A percentile compares a stretch with the other conserved stretches of the same genome.
Conservation (phyloP, 1,139 yeast species). For the Yarrowia galli region DNA sequence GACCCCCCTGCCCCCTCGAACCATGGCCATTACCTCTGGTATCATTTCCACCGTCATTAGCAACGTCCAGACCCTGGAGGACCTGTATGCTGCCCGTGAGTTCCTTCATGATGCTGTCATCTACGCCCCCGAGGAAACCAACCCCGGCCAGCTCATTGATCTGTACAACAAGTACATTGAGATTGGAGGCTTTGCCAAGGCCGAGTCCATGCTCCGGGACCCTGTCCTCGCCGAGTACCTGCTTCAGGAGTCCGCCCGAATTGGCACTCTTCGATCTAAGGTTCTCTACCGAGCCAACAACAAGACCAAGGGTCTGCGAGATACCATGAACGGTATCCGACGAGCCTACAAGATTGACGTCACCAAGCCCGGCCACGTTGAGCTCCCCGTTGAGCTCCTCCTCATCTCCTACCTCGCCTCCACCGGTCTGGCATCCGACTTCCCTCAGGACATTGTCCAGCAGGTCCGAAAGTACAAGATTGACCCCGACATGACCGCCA, state of each 20-base stretch:
- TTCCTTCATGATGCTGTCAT: constrained; percentile 41
- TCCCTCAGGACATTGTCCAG: not conserved
- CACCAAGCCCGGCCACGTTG: constrained; percentile 26
- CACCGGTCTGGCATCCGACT: constrained; percentile 15
- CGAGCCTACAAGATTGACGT: constrained; percentile 9
- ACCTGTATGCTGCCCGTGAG: constrained; percentile 39
- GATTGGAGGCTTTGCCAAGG: constrained; percentile 11
- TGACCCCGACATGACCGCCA: constrained; percentile 29
- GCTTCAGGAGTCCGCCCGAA: constrained; percentile 23
- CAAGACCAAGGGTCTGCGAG: constrained; percentile 18
- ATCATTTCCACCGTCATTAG: constrained; percentile 21
- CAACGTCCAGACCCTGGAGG: constrained; percentile 40
- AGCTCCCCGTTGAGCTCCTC: constrained; percentile 36
- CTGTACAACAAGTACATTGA: constrained; percentile 10
- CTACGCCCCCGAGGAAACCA: constrained; percentile 40
- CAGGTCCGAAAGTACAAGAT: constrained; percentile 29
- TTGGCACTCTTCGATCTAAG: constrained; percentile 22
- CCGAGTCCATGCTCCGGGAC: constrained; percentile 12
- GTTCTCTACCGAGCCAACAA: constrained; percentile 11
- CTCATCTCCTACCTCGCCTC: constrained; percentile 19
- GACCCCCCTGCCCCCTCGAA: constrained; percentile 31
- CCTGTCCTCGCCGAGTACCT: not conserved
- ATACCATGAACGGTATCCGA: constrained; percentile 5
- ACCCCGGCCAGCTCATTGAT: constrained; percentile 40
- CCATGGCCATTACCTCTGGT: not conserved